These are phyloP conservation scores for Cytidiella melzeri DNA, from an alignment of 768 basidiomycete species.

Conservation along the genomic window DNA sequence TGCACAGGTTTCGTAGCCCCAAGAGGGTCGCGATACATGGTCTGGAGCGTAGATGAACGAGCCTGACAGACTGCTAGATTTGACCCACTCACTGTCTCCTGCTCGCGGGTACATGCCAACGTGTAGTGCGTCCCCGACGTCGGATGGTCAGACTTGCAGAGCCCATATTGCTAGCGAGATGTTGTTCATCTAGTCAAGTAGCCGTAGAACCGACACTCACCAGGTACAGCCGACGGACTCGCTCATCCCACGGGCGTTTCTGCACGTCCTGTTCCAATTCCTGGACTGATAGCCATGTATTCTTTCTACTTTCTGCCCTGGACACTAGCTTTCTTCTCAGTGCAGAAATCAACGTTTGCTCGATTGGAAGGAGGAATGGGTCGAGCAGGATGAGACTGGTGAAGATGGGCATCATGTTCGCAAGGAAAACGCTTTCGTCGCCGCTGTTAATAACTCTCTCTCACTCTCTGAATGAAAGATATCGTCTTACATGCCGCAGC, in stretches of 20 bases:
- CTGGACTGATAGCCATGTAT: conserved; percentile 45
- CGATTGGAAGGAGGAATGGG: conserved; percentile 53
- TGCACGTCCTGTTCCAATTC: conserved; percentile 34
- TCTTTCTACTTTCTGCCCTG: conserved; percentile 42
- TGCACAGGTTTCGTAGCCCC: conserved; percentile 49
- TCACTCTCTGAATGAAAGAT: conserved; percentile 1
- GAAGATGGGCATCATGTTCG: conserved; percentile 38
- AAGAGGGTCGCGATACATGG: conserved; percentile 56
- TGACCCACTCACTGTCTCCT: conserved; percentile 56
- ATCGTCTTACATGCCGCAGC: conserved; percentile 50
- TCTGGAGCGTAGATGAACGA: conserved; percentile 36
- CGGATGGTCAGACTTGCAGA: no score
- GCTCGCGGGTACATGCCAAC: conserved; percentile 53
- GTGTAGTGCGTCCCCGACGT: conserved; percentile 31
- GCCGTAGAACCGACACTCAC: conserved; percentile 28
- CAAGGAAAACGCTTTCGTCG: conserved; percentile 32
- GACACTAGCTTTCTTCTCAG: conserved; percentile 39
- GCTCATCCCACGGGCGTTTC: conserved; percentile 44
- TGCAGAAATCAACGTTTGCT: conserved; percentile 33
- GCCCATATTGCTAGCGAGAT: conserved; percentile 37
- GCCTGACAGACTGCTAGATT: no score
- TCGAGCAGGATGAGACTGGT: conserved; percentile 53
- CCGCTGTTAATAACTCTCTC: no score
- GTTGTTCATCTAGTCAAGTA: conserved; percentile 1
- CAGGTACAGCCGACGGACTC: conserved; percentile 46